Conservation (phyloP, 2,329 filamentous ascomycete genomes). For the Didymella glomerata region DNA sequence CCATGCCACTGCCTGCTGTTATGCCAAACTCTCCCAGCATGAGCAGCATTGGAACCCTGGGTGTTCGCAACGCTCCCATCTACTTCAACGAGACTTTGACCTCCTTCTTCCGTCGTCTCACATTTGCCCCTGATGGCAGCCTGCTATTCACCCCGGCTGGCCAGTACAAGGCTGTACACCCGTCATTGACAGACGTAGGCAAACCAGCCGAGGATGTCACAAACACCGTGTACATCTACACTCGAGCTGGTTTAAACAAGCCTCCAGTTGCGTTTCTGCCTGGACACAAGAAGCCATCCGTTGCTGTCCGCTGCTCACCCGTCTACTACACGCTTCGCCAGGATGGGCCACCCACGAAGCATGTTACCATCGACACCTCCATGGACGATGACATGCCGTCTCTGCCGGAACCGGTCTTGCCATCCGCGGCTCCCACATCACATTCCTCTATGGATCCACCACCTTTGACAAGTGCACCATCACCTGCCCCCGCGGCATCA, state of each 20-base stretch:
- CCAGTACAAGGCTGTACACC: constrained; percentile 85
- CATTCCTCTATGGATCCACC: constrained; percentile 83
- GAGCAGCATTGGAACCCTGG: constrained; percentile 55
- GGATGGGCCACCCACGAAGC: constrained; percentile 71
- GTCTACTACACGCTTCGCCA: constrained; percentile 84
- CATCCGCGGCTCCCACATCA: constrained; percentile 64
- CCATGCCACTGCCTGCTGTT: constrained; percentile 90
- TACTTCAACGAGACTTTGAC: constrained; percentile 97
- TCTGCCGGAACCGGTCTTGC: constrained; percentile 80
- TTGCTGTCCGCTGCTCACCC: constrained; percentile 94
- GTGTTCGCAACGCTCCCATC: constrained; percentile 81
- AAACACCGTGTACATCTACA: constrained; percentile 99
- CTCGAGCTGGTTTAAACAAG: constrained; percentile 93
- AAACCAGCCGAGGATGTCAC: constrained; percentile 86
- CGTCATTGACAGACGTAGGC: constrained; percentile 69
- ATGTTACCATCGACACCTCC: constrained; percentile 95
- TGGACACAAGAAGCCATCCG: constrained; percentile 96
- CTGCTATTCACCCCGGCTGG: constrained; percentile 92
- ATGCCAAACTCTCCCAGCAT: constrained; percentile 94
- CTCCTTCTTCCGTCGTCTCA: constrained; percentile 92
- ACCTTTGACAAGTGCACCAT: constrained; percentile 66
- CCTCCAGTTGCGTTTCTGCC: constrained; percentile 94
- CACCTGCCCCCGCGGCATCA: constrained; percentile 57
- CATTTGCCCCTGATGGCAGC: constrained; percentile 95
- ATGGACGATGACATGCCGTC: constrained; percentile 82